Conservation (phyloP, 306 rosid species). For the Fagus sylvatica region DNA sequence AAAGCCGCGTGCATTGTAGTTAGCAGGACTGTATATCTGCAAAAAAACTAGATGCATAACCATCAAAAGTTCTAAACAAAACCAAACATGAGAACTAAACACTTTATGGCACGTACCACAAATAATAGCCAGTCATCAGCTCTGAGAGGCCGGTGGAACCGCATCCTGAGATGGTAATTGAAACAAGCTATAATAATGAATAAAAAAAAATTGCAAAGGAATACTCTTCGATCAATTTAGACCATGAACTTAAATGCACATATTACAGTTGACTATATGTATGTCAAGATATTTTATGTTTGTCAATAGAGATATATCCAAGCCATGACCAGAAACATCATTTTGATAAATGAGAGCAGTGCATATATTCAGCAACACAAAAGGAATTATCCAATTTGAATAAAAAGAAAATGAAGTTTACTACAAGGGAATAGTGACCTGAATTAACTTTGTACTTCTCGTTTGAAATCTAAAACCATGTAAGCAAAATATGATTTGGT, state of each 20-base stretch:
- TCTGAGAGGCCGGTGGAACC: slow-evolving; percentile 86
- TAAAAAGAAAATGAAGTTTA: not conserved
- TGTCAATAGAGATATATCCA: not conserved
- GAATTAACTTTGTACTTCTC: not conserved
- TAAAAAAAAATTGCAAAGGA: slow-evolving; percentile 1
- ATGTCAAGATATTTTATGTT: not conserved
- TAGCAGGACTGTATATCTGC: slow-evolving; percentile 59
- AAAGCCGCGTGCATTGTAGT: slow-evolving; percentile 68
- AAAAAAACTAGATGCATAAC: slow-evolving; percentile 26
- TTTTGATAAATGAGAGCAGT: not conserved
- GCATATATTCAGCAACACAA: not conserved
- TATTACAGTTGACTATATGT: not conserved
- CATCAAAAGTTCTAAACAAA: slow-evolving; percentile 4
- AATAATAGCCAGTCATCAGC: slow-evolving; percentile 90
- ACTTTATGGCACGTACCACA: slow-evolving; percentile 55
- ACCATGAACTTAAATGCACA: not conserved
- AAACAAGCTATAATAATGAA: slow-evolving; percentile 10
- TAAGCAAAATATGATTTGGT: not conserved
- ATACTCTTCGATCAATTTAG: not conserved
- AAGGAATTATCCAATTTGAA: not conserved
- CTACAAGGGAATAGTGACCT: not conserved
- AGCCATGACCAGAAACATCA: not conserved
- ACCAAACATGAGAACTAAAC: not conserved
- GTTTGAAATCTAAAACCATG: not conserved
- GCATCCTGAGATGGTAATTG: slow-evolving; percentile 54